Percentiles rank a stretch among this genome's conserved stretches.
These are phyloP conservation scores for Chlorella vulgaris DNA, from an alignment of 139 green algal genomes.

Conservation along the genomic window DNA sequence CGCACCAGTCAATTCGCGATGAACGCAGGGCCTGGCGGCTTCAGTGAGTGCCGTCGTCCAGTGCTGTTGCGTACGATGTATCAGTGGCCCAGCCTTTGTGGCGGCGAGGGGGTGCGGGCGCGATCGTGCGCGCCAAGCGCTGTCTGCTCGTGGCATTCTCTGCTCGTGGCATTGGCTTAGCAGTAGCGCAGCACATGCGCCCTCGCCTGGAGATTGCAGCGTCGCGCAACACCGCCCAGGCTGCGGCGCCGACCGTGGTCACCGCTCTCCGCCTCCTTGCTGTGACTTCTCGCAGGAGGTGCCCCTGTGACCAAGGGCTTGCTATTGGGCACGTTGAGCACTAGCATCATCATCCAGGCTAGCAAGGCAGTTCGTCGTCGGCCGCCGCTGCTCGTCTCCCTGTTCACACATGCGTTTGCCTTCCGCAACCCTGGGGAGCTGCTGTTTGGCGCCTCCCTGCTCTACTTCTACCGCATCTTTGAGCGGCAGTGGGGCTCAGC, in stretches of 20 bases:
- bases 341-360: constrained; percentile 49
- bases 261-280: not conserved
- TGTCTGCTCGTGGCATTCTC: too few relatives aligned
- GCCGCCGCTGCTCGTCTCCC: constrained; percentile 24
- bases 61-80: too few relatives aligned
- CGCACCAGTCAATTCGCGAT: too few relatives aligned
- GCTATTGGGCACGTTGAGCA: constrained; percentile 43
- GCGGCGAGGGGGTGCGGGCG: too few relatives aligned
- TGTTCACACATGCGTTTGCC: constrained; percentile 34
- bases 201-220: too few relatives aligned
- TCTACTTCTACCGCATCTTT: constrained; percentile 71
- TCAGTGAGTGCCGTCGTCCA: constrained; percentile 47
- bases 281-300: constrained; percentile 39
- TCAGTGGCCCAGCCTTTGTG: too few relatives aligned
- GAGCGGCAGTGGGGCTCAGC: constrained; percentile 57
- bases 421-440: constrained; percentile 64
- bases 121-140: too few relatives aligned
- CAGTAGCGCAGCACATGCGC: too few relatives aligned
- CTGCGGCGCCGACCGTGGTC: too few relatives aligned
- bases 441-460: constrained; percentile 50
- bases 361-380: constrained; percentile 31
- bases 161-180: too few relatives aligned
- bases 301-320: constrained; percentile 65
- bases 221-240: too few relatives aligned
- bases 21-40: constrained; percentile 41